Evolutionary conservation across 2,329 filamentous ascomycete genomes (phyloP), one percentile per base, ranked within the genome.

Genomic region (Huntiella bhutanensis): DNA sequence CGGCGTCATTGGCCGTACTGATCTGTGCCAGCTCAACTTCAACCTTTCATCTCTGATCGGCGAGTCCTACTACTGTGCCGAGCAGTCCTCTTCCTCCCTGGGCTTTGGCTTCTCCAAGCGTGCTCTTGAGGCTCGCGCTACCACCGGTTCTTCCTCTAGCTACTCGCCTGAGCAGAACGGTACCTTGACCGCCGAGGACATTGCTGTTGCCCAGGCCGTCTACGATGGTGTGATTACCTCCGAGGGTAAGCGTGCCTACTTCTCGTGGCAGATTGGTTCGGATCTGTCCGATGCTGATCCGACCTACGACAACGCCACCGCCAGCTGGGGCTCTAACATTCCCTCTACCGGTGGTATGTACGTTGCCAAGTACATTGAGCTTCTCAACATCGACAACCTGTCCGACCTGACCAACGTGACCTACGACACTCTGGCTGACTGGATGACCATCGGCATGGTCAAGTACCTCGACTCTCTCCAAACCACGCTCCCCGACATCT

Each of bases 1-100:
- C 51, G 58, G 57, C 19, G 66, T 72, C 46, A 60, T 73, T 37
- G 62, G 60, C 45, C 59, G 62, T 22, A 64, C 68, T 0, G 54
- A 59, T 3, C 55, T 58, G 33, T 70, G 69, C 55, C 49, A 55
- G 12, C 60, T 64, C 38, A 56, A 63, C 33, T 57, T 51, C 34
- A 49, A 48, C n/a, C 51, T 53, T 8, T 49, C 52, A 8, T 53
- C 53, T 33, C 35, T 46, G 11, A 36, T 55, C 38, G 46, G 53
- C 1, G 38, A 35, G 2, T 50, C 51, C 34, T 57, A 49, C 3
- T 52, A 56, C 19, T 57, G 55, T 22, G 49, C 59, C 16, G 46
- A 60, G 34, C 51, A 52, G 41, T 57, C 56, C 19, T 41, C 40
- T 6, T 41, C 40, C 4, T 41, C 40, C 12, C 40, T 41, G 5